Conservation (phyloP, 2,329 filamentous ascomycete species). For the Trichoderma sp. region DNA sequence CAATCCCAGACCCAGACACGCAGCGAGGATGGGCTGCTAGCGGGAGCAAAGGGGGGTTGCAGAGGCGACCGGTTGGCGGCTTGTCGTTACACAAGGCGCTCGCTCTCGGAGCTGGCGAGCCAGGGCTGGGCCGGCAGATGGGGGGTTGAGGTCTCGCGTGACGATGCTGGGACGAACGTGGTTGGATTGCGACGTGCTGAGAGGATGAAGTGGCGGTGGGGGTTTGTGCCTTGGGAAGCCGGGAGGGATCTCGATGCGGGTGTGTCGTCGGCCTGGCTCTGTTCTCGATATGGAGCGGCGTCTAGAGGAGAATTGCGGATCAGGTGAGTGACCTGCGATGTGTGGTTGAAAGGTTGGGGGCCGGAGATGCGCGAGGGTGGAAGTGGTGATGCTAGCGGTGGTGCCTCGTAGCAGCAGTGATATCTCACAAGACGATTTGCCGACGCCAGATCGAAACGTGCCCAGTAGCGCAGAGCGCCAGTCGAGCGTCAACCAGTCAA, state of each 20-base stretch:
- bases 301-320: slow-evolving; percentile 4
- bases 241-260: slow-evolving; percentile 19
- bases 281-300: neutral
- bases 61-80: slow-evolving; percentile 24
- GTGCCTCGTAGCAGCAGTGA: neutral
- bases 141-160: slow-evolving; percentile 20
- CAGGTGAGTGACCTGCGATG: slow-evolving; percentile 5
- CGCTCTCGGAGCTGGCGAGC: neutral
- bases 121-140: slow-evolving; percentile 19
- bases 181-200: slow-evolving; percentile 24
- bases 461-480: neutral
- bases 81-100: slow-evolving; percentile 26
- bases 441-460: neutral
- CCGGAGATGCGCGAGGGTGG: neutral
- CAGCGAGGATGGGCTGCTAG: slow-evolving; percentile 17
- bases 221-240: neutral
- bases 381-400: neutral
- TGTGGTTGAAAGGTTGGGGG: slow-evolving; percentile 1
- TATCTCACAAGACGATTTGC: neutral
- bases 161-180: slow-evolving; percentile 22
- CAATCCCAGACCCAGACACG: slow-evolving; percentile 17
- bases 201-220: slow-evolving; percentile 24
- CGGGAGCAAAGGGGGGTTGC: slow-evolving; percentile 22
- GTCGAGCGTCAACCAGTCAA: neutral
- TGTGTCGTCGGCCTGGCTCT: neutral